Evolutionary conservation across 2,329 filamentous ascomycete species (phyloP), one percentile per base, ranked within the genome.

Genomic region (Graphilbum fragrans): DNA sequence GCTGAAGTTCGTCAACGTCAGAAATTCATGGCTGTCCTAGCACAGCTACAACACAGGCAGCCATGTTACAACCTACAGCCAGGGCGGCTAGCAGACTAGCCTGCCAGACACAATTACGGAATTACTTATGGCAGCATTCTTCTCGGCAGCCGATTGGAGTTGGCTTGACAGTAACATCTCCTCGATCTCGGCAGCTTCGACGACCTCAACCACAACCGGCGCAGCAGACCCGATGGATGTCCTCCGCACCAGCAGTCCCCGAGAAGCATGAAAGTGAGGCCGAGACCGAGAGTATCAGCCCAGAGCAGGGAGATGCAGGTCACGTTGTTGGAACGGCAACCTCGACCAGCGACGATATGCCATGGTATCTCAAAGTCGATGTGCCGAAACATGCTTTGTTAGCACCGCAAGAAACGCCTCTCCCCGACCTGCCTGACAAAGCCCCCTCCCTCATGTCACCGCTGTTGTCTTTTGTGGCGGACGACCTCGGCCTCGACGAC

Each of bases 321-420:
- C n/a, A n/a, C n/a, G n/a, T n/a, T n/a, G n/a, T n/a, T n/a, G 10
- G 3, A 5, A 16, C 18, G 7, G 36, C 23, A 3, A 7, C 22
- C 8, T 5, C 36, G 5, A 10, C 22, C 3, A 8, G 14, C 17
- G 36, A 38, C 20, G 41, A 41, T 14, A 20, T 48, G 0, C 65
- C 61, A 41, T 96, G 92, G 92, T 96, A 95, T 59, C 76, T 94
- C 22, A 79, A 92, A 55, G 77, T 84, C 49, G 73, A 85, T 34
- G 63, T 72, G 2, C 72, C 74, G 1, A 60, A 64, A 27, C 70
- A 75, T 45, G 61, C 69, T 0, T 61, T 67, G 5, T 61, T 64
- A 20, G 60, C 70, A n/a, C 64, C 65, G 46, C 61, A 62, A 33
- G 63, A 64, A 17, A 57, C 62, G 3, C 61, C 59, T 2, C 50